Base-by-base conservation (phyloP, 495 filamentous ascomycete genomes). In the Penicillium roqueforti region DNA sequence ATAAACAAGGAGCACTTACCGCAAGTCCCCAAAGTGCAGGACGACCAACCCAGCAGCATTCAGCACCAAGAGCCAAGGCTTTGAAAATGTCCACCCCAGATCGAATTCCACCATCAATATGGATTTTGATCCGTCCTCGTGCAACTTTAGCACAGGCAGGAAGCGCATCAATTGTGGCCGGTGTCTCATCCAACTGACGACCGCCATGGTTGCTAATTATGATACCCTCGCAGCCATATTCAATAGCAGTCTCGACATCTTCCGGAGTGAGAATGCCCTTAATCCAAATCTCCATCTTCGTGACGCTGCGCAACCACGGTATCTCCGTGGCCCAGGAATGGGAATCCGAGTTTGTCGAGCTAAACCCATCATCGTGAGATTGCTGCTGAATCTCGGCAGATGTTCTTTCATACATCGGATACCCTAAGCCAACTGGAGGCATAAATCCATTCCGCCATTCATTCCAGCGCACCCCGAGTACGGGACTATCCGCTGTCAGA, bases 401-500 rank as follows among this genome's bases (percentile, higher is more conserved):
- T 3, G 59, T 57, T 87, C 77, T 75, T 88, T 95, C n/a, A 26
- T 60, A 42, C 57, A 71, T 78, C 1, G 75, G 67, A 47, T 67
- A 66, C 2, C 42, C 54, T 1, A 77, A 48, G 2, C 71, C 68
- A 1, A 57, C 57, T 0, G 76, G 74, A 0, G 68, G 50, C 10
- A 58, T 50, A 44, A 79, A 77, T 10, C 62, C 60, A 38, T 69
- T 74, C 3, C 72, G 68, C 47, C 65, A 68, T 54, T 81, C 78
- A 41, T 65, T 71, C 39, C 65, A 68, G 7, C 68, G 66, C 0
- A 71, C 60, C 1, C 91, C 91, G 0, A 91, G 83, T 3, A 90
- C 83, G 2, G 90, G 87, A 3, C 89, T 90, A 66, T 97, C 91
- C 11, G 95, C 84, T 5, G 92, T 97, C 19, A 95, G 75, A 49